phyloP scores from a whole-genome alignment of 108 stramenopile genomes.

The Conticribra guillardii region DNA sequence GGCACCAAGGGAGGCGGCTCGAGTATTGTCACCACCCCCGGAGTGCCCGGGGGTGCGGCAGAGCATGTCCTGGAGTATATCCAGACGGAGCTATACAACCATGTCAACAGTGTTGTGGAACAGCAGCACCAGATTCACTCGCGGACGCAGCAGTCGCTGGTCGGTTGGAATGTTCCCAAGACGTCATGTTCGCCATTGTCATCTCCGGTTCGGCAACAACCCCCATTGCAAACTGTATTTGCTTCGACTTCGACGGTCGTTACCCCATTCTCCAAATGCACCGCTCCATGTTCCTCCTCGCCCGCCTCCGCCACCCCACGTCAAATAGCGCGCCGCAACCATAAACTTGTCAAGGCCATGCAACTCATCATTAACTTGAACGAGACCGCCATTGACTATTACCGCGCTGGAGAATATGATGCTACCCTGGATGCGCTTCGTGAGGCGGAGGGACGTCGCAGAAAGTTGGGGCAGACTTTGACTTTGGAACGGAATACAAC shows the following conservation, averaged over 20 bases:
- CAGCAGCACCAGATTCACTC: no score
- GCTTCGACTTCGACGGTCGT: no score
- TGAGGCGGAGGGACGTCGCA: constrained; percentile 9
- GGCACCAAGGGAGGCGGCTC: not conserved
- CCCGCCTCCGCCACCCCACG: not conserved
- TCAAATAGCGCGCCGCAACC: not conserved
- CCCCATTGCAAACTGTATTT: no score
- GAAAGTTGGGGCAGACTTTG: not conserved
- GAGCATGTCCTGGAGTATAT: no score
- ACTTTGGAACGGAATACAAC: not conserved
- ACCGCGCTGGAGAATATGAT: constrained; percentile 12
- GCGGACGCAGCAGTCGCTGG: no score
- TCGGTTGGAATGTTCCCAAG: not conserved
- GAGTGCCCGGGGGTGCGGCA: no score
- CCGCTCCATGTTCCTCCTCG: not conserved
- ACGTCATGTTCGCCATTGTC: no score
- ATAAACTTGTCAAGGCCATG: not conserved
- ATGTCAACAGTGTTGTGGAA: no score
- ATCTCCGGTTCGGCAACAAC: no score
- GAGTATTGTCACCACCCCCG: not conserved
- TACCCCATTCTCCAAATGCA: not conserved
- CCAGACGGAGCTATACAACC: no score
- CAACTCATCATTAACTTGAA: constrained; percentile 3
- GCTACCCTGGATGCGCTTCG: constrained; percentile 16
- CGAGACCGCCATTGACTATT: constrained; percentile 13